Conservation (phyloP, 345 rosid species). For the Eucalyptus coolabah region DNA sequence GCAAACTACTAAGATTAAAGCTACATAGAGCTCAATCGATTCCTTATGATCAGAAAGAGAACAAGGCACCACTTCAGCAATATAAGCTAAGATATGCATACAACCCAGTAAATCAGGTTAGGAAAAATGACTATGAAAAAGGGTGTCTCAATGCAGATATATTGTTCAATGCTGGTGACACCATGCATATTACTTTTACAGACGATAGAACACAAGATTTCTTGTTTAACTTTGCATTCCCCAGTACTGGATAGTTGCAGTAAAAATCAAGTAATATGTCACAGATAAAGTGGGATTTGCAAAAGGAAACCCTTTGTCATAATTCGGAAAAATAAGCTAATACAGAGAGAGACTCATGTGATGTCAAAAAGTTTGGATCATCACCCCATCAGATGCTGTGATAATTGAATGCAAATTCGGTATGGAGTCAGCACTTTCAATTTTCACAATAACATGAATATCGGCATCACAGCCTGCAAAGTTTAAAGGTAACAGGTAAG, state of each 20-base stretch:
- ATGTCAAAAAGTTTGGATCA: not conserved
- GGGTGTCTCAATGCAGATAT: not conserved
- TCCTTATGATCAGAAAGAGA: not conserved
- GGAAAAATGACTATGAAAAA: not conserved
- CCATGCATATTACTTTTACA: not conserved
- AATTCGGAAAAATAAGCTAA: not conserved
- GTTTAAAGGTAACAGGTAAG: not conserved
- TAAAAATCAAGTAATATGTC: not conserved
- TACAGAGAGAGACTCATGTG: not conserved
- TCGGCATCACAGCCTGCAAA: constrained; percentile 68
- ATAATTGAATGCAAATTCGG: constrained; percentile 91
- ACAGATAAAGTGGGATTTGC: not conserved
- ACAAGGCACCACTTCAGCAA: not conserved
- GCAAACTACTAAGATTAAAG: not conserved
- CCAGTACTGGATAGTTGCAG: not conserved
- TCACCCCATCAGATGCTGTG: constrained; percentile 98
- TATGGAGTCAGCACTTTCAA: constrained; percentile 97
- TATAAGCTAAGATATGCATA: not conserved
- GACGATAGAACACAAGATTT: not conserved
- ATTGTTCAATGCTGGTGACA: not conserved
- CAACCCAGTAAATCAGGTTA: not conserved
- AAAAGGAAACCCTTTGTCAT: not conserved
- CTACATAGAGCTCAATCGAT: not conserved
- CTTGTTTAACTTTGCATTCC: not conserved
- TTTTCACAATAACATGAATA: constrained; percentile 85